Evolutionary conservation across 441 rosid genomes (phyloP).

Genomic region (Geranium incanum): DNA sequence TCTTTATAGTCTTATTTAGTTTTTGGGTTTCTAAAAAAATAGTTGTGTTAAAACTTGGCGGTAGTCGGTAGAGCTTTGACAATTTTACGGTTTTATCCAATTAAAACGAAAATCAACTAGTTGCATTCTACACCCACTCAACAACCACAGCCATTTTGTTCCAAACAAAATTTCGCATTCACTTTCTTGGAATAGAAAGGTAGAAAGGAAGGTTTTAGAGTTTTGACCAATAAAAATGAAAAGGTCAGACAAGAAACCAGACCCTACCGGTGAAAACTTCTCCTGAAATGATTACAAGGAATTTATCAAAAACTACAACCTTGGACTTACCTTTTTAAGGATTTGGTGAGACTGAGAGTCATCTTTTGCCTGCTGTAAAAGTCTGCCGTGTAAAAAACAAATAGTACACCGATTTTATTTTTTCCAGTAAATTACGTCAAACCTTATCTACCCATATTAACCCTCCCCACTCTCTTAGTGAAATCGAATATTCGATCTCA

Average conservation of each 20-base stretch:
- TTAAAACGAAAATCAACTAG: neutral
- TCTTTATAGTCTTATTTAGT: too few species aligned
- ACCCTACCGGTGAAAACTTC: neutral
- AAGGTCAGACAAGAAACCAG: neutral
- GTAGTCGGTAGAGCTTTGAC: too few species aligned
- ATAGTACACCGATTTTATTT: neutral
- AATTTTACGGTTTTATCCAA: too few species aligned
- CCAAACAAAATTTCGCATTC: neutral
- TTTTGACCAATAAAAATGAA: neutral
- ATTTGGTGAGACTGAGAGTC: neutral
- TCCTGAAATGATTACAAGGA: slow-evolving; percentile 4
- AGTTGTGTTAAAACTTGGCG: too few species aligned
- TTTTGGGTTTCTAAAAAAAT: too few species aligned
- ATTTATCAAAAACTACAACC: neutral
- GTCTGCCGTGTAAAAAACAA: neutral
- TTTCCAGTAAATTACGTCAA: too few species aligned
- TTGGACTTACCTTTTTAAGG: neutral
- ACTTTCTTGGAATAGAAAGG: slow-evolving; percentile 1
- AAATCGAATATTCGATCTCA: too few species aligned
- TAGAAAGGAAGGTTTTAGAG: neutral
- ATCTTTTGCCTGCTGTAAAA: neutral
- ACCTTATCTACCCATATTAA: too few species aligned
- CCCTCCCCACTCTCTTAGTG: too few species aligned
- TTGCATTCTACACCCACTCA: neutral
- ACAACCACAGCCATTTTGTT: neutral